Base-by-base conservation (phyloP, 2,329 filamentous ascomycete species). In the Fusarium proliferatum region DNA sequence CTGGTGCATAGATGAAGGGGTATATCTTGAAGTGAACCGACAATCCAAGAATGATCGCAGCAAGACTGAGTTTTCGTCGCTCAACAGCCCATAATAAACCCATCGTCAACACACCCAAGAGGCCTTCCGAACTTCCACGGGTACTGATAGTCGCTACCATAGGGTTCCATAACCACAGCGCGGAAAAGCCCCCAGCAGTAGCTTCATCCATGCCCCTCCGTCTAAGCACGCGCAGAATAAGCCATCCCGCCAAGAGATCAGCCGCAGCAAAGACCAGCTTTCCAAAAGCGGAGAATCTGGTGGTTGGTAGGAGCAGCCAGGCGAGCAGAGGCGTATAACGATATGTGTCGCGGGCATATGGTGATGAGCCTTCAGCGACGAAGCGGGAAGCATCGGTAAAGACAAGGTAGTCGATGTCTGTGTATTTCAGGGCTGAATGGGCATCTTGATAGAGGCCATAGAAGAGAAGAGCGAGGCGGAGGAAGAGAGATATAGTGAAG, bases 71-170 rank as follows among this genome's bases (percentile, higher is more conserved):
- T n/a, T 86, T 85, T 57, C 86, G 87, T 58, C 88, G 85, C 72
- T 95, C 84, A 2, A 93, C 92, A 1, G 95, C 93, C 93, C 94
- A 98, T 16, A 99, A 83, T 41, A 98, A 82, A 1, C 90, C 93
- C 69, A 94, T 90, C 10, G 97, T 94, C 80, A 98, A 87, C 1
- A 96, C 94, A 21, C 94, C 95, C 12, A 99, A 83, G 17, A 99
- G 81, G 0, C 96, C 96, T 83, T 99, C 96, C 0, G 95, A 96
- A 83, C 95, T 98, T 19, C 96, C 96, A 55, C 96, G 87, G 17
- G 96, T 98, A 82, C 94, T 97, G 78, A 99, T 99, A 42, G 95
- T 94, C 0, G 96, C 96, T 15, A 98, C 96, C 95, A 99, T 98
- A 0, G 96, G 96, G 79, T 99, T 99, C 79, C 98, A 88, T 69